Evolutionary conservation across 1,139 yeast genomes (phyloP), one percentile per base, ranked within the genome.

Genomic region (Taphrina sp.): DNA sequence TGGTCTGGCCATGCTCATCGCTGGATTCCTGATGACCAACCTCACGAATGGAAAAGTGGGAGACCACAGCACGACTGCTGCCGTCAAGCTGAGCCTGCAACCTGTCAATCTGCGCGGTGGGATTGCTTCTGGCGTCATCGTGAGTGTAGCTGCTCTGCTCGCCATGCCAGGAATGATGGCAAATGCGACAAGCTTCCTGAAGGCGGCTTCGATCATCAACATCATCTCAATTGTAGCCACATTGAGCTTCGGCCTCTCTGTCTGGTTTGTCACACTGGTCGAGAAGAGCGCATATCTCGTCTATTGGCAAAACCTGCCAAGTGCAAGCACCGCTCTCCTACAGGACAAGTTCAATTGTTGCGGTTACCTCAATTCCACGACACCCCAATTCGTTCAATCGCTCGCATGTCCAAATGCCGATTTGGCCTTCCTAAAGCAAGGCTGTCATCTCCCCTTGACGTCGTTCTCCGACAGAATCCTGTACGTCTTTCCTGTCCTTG

Each of bases 191-290:
- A 14, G 35, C 4, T 29, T 38, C 26, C 28, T 49, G 29, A 38
- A 49, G 34, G 7, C 19, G 14, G 33, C 39, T 19, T 31, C 28
- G n/a, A 42, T 39, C 33, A 12, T 39, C 33, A 49, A 41, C 3
- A 23, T 29, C 10, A 22, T 33, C 19, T 20, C 46, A 14, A 12
- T 49, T 22, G 17, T 39, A 4, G 34, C 19, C 34, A 34, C 44
- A 4, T 22, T 39, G 24, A 26, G 29, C 34, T 38, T 49, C 33
- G 54, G 54, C 2, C 26, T 49, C 10, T 39, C 43, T 31, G 39
- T 49, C 45, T 49, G 54, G 54, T 33, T 39, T 41, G 29, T 39
- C 24, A 38, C 54, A 5, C 44, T 49, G 17, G 19, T 38, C 16
- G 46, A 41, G 16, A 34, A 38, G 8, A 20, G 16, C 12, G 37